These are phyloP conservation scores for Erodium chrysanthum DNA, from an alignment of 441 rosid species.

Conservation along the genomic window DNA sequence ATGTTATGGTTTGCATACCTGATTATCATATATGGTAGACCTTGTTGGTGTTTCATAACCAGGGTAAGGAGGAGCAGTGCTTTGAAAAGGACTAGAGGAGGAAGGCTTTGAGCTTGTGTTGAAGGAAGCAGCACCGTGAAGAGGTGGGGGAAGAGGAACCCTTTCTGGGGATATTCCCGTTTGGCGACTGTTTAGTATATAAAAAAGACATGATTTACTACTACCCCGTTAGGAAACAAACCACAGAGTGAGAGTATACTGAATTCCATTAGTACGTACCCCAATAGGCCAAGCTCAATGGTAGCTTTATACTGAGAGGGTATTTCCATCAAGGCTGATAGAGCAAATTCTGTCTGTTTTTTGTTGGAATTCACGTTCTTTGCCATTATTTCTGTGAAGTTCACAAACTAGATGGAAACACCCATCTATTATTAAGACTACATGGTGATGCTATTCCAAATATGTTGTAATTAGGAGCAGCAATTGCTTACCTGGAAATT, in stretches of 20 bases:
- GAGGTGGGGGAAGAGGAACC: constrained; percentile 80
- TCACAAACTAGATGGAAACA: constrained; percentile 53
- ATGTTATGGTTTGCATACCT: constrained; percentile 30
- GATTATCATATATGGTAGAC: constrained; percentile 40
- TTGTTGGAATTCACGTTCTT: constrained; percentile 42
- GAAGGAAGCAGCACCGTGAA: constrained; percentile 35
- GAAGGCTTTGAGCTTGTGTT: constrained; percentile 30
- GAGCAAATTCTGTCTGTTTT: constrained; percentile 82
- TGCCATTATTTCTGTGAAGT: constrained; percentile 77
- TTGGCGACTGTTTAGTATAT: constrained; percentile 25
- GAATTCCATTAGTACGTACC: constrained; percentile 40
- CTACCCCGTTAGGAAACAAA: no score
- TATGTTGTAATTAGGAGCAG: no score
- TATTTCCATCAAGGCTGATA: constrained; percentile 85
- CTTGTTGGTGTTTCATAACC: constrained; percentile 32
- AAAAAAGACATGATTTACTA: neutral
- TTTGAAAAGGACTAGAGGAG: constrained; percentile 47
- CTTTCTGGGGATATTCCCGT: constrained; percentile 44
- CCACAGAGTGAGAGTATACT: neutral
- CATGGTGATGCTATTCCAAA: neutral
- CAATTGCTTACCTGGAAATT: constrained; percentile 63
- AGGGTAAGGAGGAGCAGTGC: constrained; percentile 31
- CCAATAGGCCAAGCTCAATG: constrained; percentile 62
- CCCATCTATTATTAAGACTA: neutral
- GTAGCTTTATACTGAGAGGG: constrained; percentile 90